Evolutionary conservation across 345 rosid genomes (phyloP).

Genomic region (Populus euphratica): DNA sequence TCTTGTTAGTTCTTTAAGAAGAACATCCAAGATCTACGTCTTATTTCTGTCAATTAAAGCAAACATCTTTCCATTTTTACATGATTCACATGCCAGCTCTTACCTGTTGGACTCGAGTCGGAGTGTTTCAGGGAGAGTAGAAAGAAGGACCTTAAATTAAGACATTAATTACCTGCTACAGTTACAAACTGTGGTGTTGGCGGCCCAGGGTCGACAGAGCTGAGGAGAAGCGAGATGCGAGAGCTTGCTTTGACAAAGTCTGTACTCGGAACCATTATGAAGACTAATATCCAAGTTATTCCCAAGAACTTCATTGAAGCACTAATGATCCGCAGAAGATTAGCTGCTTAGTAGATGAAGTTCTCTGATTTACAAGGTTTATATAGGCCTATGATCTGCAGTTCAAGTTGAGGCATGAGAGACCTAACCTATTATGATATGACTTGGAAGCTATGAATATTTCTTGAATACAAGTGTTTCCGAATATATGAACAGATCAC

Average conservation of each 20-base stretch:
- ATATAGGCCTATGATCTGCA: slow-evolving; percentile 1
- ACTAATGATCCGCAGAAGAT: background rate
- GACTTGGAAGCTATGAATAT: background rate
- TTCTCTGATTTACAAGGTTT: slow-evolving; percentile 7
- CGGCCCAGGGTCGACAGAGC: slow-evolving; percentile 17
- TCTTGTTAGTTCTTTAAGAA: too few species aligned
- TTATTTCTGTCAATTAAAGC: background rate
- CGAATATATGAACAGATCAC: slow-evolving; percentile 20
- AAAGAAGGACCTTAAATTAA: background rate
- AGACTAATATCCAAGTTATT: slow-evolving; percentile 22
- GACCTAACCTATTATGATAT: slow-evolving; percentile 28
- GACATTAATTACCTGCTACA: slow-evolving; percentile 40
- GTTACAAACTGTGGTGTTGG: slow-evolving; percentile 30
- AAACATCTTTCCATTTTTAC: too few species aligned
- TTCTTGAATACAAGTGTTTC: background rate
- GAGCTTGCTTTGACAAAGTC: slow-evolving; percentile 22
- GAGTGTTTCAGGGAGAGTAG: background rate
- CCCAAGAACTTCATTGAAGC: slow-evolving; percentile 20
- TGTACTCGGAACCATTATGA: slow-evolving; percentile 9
- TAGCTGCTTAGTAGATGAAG: slow-evolving; percentile 21
- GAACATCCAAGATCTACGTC: background rate
- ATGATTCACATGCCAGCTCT: too few species aligned
- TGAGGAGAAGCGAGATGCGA: slow-evolving; percentile 16
- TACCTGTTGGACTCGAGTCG: background rate
- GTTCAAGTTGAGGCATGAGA: slow-evolving; percentile 15